Percentiles rank a stretch among this genome's conserved stretches.
phyloP scores from a whole-genome alignment of 495 filamentous ascomycete species.

The Xylaria cubensis region DNA sequence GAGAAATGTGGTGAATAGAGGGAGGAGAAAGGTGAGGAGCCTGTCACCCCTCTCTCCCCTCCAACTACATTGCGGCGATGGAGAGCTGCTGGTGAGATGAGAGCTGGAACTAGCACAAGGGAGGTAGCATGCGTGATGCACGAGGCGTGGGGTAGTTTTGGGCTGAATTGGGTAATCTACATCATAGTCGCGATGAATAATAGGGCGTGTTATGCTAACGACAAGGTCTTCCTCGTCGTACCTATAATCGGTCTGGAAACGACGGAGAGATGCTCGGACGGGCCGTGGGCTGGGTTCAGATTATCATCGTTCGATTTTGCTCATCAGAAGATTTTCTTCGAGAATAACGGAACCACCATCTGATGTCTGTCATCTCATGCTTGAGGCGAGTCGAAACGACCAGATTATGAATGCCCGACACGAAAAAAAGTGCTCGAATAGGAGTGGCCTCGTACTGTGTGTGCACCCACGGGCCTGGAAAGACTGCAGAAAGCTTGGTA shows the following conservation, averaged over 20 bases:
- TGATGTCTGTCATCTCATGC: constrained; percentile 25
- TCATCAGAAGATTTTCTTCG: constrained; percentile 21
- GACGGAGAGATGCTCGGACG: constrained; percentile 9
- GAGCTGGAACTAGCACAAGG: constrained; percentile 3
- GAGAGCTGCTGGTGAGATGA: constrained; percentile 6
- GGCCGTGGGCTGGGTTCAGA: constrained; percentile 20
- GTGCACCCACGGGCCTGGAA: background rate
- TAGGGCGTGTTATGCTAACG: background rate
- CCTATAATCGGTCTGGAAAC: constrained; percentile 12
- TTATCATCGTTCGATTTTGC: constrained; percentile 24
- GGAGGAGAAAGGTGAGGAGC: constrained; percentile 1
- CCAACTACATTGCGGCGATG: constrained; percentile 7
- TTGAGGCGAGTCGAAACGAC: constrained; percentile 8
- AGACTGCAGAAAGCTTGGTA: constrained; percentile 20
- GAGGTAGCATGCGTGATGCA: constrained; percentile 1
- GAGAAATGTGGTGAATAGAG: background rate
- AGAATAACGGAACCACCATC: constrained; percentile 20
- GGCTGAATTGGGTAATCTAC: constrained; percentile 15
- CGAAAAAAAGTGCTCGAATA: constrained; percentile 1
- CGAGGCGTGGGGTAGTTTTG: constrained; percentile 10
- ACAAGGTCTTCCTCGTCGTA: constrained; percentile 13
- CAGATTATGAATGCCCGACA: constrained; percentile 15
- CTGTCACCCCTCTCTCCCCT: background rate
- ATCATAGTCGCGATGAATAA: constrained; percentile 1
- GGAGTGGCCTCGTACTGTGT: background rate